Conservation (phyloP, 2,329 filamentous ascomycete genomes). For the Aureobasidium sp. region DNA sequence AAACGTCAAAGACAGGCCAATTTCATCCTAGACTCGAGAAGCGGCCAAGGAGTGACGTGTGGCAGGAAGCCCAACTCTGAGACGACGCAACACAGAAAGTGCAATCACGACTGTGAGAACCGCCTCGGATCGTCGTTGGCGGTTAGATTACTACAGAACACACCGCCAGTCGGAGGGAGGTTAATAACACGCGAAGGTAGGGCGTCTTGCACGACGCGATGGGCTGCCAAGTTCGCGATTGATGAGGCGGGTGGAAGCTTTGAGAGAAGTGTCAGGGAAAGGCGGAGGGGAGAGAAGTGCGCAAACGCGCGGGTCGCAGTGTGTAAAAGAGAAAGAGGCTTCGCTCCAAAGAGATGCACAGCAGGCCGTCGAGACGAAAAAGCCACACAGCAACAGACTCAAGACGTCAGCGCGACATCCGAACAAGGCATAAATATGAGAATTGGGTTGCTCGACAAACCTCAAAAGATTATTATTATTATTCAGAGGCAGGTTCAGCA, state of each 20-base stretch:
- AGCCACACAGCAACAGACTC: constrained; percentile 10
- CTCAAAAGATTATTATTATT: constrained; percentile 14
- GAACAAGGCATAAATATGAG: constrained; percentile 6
- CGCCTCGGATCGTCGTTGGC: neutral
- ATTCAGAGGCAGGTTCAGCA: constrained; percentile 12
- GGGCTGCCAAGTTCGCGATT: constrained; percentile 7
- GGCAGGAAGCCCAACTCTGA: constrained; percentile 4
- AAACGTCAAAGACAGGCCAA: neutral
- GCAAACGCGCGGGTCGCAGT: constrained; percentile 9
- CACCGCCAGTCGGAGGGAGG: neutral
- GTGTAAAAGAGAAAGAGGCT: constrained; percentile 3
- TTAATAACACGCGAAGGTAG: neutral
- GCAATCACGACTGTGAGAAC: neutral
- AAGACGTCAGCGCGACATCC: constrained; percentile 13
- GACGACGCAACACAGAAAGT: constrained; percentile 4
- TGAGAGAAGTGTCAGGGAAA: neutral
- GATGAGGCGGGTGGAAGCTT: constrained; percentile 3
- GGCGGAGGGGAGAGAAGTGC: constrained; percentile 7
- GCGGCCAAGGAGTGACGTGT: constrained; percentile 3
- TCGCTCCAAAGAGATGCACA: neutral
- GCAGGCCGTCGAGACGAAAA: constrained; percentile 4
- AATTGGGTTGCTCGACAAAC: constrained; percentile 10
- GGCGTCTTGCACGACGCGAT: constrained; percentile 8
- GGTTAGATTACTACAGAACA: neutral
- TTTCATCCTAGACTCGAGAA: constrained; percentile 3